Percentiles rank a stretch among this genome's conserved stretches.
phyloP scores from a whole-genome alignment of 2,329 filamentous ascomycete genomes.

The Exophiala viscosa region DNA sequence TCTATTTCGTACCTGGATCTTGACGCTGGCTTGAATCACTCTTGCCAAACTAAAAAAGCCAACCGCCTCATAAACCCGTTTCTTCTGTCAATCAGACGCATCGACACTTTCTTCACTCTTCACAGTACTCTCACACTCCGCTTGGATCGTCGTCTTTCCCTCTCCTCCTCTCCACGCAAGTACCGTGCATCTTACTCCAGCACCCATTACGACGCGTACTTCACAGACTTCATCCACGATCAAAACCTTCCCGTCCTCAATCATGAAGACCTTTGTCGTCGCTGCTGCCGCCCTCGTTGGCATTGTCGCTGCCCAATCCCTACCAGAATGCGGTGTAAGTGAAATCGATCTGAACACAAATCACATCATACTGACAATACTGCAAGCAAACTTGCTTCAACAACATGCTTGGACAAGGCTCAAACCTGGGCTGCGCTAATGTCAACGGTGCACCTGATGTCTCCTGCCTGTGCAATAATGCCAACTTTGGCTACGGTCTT shows the following conservation, averaged over 20 bases:
- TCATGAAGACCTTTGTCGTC: conserved; percentile 29
- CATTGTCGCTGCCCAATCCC: conserved; percentile 27
- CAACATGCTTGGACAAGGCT: conserved; percentile 42
- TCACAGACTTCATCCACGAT: conserved; percentile 13
- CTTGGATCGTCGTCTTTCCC: conserved; percentile 13
- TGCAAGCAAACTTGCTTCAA: conserved; percentile 42
- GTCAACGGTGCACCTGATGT: conserved; percentile 31
- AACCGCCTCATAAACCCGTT: background rate
- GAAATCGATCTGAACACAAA: background rate
- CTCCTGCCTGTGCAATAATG: conserved; percentile 39
- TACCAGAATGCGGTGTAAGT: conserved; percentile 32
- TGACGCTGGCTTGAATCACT: background rate
- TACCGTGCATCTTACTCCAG: conserved; percentile 24
- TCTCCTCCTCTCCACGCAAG: conserved; percentile 10
- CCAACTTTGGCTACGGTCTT: conserved; percentile 43
- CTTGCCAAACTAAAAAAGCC: background rate
- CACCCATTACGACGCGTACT: conserved; percentile 24
- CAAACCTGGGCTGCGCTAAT: conserved; percentile 37
- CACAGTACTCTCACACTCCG: conserved; percentile 3
- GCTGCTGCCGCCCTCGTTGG: conserved; percentile 26
- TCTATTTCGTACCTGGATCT: conserved; percentile 1
- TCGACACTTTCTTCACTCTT: conserved; percentile 4
- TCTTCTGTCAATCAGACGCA: background rate
- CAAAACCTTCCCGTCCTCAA: conserved; percentile 15
- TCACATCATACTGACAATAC: conserved; percentile 16